Conservation (phyloP, 2,329 filamentous ascomycete genomes). For the Pseudogymnoascus sp. region DNA sequence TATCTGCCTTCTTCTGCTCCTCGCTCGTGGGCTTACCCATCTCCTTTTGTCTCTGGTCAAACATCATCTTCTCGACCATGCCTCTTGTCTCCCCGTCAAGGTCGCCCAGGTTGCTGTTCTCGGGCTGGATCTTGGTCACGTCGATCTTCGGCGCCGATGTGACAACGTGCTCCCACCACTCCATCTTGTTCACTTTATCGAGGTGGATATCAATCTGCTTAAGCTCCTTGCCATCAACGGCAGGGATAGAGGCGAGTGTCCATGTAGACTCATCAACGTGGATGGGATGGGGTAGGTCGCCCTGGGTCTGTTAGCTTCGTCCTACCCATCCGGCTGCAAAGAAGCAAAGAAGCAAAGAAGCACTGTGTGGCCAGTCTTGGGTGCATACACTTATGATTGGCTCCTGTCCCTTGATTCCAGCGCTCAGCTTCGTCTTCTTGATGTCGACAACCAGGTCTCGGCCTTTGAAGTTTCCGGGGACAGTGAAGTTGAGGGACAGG, state of each 20-base stretch:
- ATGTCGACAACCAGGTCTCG: conserved; percentile 77
- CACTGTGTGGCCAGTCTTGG: conserved; percentile 1
- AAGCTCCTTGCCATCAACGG: conserved; percentile 53
- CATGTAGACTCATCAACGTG: conserved; percentile 84
- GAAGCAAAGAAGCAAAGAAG: neutral
- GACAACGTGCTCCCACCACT: conserved; percentile 96
- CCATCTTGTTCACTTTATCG: conserved; percentile 93
- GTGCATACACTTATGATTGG: conserved; percentile 67
- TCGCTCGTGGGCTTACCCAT: conserved; percentile 80
- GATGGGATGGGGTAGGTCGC: conserved; percentile 74
- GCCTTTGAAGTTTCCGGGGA: conserved; percentile 78
- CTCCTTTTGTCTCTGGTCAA: conserved; percentile 95
- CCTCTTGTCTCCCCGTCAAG: conserved; percentile 87
- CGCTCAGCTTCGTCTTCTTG: conserved; percentile 68
- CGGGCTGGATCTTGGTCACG: conserved; percentile 87
- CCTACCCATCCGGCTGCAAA: neutral
- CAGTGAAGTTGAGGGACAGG: conserved; percentile 67
- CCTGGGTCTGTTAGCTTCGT: conserved; percentile 44
- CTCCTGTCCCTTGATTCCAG: conserved; percentile 80
- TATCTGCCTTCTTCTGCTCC: conserved; percentile 89
- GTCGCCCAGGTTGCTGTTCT: conserved; percentile 85
- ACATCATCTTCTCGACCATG: conserved; percentile 99
- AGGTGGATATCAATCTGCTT: conserved; percentile 72
- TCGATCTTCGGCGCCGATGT: conserved; percentile 85
- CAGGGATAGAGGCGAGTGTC: conserved; percentile 68